phyloP scores from a whole-genome alignment of 2,329 filamentous ascomycete species.

The Nigrospora sphaerica region DNA sequence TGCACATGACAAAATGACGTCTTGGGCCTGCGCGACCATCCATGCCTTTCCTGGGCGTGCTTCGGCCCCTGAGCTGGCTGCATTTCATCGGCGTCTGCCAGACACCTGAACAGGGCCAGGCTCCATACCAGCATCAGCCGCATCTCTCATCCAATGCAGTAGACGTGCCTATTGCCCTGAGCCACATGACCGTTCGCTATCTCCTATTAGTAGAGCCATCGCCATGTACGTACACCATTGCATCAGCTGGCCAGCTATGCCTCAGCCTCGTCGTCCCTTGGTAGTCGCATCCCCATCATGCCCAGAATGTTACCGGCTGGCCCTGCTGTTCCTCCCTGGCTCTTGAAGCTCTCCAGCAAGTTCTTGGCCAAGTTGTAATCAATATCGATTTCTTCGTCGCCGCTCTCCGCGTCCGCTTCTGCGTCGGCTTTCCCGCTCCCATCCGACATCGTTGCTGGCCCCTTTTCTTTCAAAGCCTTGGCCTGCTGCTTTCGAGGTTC shows the following conservation, averaged over 20 bases:
- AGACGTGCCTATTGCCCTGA: too few species aligned
- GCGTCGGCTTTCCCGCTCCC: constrained; percentile 25
- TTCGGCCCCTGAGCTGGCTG: too few species aligned
- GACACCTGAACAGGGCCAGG: too few species aligned
- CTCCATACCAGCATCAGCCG: too few species aligned
- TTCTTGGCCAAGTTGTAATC: constrained; percentile 88
- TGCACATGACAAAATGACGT: too few species aligned
- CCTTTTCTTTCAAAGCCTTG: constrained; percentile 20
- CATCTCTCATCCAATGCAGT: too few species aligned
- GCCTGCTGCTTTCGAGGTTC: constrained; percentile 28
- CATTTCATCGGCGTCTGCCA: too few species aligned
- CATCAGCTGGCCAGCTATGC: constrained; percentile 4
- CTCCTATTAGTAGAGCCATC: too few species aligned
- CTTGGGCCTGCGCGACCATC: too few species aligned
- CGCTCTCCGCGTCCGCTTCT: constrained; percentile 39
- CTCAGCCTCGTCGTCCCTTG: constrained; percentile 64
- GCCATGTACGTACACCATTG: too few species aligned
- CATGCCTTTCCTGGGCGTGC: too few species aligned
- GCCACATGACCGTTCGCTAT: too few species aligned
- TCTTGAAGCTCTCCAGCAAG: constrained; percentile 85
- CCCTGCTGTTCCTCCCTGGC: constrained; percentile 77
- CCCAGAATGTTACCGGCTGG: constrained; percentile 83
- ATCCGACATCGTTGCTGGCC: constrained; percentile 7
- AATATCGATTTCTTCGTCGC: constrained; percentile 60
- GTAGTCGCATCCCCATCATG: constrained; percentile 76